Conservation (phyloP, 2,329 filamentous ascomycete species). For the Ascosphaera apis region DNA sequence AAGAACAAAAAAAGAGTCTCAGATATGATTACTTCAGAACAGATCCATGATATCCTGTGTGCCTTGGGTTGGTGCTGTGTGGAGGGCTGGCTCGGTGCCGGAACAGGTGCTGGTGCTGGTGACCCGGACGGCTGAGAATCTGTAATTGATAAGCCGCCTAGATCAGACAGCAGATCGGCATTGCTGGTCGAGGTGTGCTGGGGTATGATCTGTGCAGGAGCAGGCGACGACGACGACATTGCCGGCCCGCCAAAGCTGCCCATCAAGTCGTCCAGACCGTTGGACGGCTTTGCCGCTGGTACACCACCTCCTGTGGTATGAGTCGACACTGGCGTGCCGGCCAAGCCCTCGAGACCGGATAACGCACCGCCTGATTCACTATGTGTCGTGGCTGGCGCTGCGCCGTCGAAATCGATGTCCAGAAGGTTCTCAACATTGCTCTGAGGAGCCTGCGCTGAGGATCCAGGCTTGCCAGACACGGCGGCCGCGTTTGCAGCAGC, state of each 20-base stretch:
- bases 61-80: conserved; percentile 20
- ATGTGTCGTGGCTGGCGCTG: conserved; percentile 69
- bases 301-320: conserved; percentile 20
- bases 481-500: conserved; percentile 47
- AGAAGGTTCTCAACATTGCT: conserved; percentile 83
- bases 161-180: conserved; percentile 52
- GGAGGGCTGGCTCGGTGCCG: no score
- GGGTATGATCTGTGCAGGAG: no score
- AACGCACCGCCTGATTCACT: conserved; percentile 36
- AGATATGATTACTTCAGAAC: conserved; percentile 27
- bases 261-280: conserved; percentile 63
- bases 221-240: no score
- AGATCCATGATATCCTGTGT: conserved; percentile 34
- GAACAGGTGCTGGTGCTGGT: conserved; percentile 8
- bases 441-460: no score
- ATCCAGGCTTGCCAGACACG: conserved; percentile 31
- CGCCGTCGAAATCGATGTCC: conserved; percentile 89
- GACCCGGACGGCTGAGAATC: no score
- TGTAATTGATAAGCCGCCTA: conserved; percentile 57
- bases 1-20: no score
- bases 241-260: conserved; percentile 38
- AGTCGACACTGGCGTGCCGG: conserved; percentile 31
- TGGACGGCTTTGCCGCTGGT: conserved; percentile 16
- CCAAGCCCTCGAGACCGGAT: conserved; percentile 36
- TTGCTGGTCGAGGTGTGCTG: no score